Conservation (phyloP, 2,329 filamentous ascomycete species). For the Aspergillus sp. region DNA sequence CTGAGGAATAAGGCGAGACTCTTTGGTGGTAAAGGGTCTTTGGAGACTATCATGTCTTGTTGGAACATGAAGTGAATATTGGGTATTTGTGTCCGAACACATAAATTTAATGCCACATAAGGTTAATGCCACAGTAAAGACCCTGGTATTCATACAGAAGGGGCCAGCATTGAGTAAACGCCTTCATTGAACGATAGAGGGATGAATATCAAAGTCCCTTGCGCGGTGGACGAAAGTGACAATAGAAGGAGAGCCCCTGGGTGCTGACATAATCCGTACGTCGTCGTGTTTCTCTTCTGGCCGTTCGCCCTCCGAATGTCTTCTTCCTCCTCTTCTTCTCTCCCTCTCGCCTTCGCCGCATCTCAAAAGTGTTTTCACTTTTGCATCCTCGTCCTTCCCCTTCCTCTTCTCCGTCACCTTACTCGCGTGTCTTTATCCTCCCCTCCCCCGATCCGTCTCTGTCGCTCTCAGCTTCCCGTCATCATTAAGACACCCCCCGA, state of each 20-base stretch:
- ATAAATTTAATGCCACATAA: background rate
- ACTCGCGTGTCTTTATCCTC: constrained; percentile 4
- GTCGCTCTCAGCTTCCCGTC: constrained; percentile 9
- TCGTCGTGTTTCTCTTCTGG: constrained; percentile 5
- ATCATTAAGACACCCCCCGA: constrained; percentile 5
- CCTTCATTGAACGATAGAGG: no score
- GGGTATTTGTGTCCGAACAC: background rate
- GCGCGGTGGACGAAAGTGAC: background rate
- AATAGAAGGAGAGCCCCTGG: background rate
- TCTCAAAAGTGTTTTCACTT: constrained; percentile 12
- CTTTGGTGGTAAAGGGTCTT: no score
- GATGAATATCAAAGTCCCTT: constrained; percentile 1
- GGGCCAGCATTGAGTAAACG: no score
- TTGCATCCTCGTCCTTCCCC: constrained; percentile 16
- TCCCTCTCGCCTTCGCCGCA: constrained; percentile 8
- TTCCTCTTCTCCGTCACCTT: constrained; percentile 11
- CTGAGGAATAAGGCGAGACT: no score
- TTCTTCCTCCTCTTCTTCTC: background rate
- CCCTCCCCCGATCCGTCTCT: constrained; percentile 1
- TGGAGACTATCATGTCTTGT: no score
- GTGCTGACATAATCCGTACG: constrained; percentile 18
- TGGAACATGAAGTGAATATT: no score
- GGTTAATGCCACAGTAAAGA: no score
- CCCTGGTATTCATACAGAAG: no score
- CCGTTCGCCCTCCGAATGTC: background rate